Evolutionary conservation across 2,329 filamentous ascomycete species (phyloP).

Genomic region (Didymella arachidicola): DNA sequence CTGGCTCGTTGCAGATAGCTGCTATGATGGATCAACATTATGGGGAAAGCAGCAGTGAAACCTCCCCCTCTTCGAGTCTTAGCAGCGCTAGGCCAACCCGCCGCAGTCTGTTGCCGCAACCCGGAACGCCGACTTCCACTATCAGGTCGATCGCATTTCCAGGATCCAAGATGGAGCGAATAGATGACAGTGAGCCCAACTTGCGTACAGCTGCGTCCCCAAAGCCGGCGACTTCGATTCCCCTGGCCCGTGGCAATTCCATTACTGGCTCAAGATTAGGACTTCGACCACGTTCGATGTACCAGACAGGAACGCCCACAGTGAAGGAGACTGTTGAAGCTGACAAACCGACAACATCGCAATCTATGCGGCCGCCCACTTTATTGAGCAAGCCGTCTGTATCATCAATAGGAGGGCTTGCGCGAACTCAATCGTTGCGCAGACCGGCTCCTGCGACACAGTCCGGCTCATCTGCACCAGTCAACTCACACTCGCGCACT

Average conservation of each 20-base stretch:
- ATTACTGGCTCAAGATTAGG: conserved; percentile 17
- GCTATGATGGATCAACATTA: conserved; percentile 7
- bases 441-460: conserved; percentile 34
- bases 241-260: conserved; percentile 14
- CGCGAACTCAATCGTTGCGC: conserved; percentile 43
- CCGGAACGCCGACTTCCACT: conserved; percentile 35
- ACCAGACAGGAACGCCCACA: conserved; percentile 32
- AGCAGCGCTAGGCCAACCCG: conserved; percentile 17
- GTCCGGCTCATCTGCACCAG: conserved; percentile 19
- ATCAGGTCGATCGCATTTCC: conserved; percentile 5
- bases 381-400: conserved; percentile 30
- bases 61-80: not conserved
- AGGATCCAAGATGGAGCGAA: not conserved
- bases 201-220: not conserved
- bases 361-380: conserved; percentile 31
- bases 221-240: conserved; percentile 7
- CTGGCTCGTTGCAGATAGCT: not conserved
- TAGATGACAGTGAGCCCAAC: not conserved
- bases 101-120: conserved; percentile 46
- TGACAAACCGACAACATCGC: conserved; percentile 19
- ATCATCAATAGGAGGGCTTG: conserved; percentile 29
- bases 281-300: conserved; percentile 43
- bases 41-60: not conserved
- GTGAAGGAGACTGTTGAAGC: conserved; percentile 15
- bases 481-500: conserved; percentile 35